Evolutionary conservation across 176 grass and related monocot genomes (phyloP).

Genomic region (sorghum (Sorghum bicolor)): DNA sequence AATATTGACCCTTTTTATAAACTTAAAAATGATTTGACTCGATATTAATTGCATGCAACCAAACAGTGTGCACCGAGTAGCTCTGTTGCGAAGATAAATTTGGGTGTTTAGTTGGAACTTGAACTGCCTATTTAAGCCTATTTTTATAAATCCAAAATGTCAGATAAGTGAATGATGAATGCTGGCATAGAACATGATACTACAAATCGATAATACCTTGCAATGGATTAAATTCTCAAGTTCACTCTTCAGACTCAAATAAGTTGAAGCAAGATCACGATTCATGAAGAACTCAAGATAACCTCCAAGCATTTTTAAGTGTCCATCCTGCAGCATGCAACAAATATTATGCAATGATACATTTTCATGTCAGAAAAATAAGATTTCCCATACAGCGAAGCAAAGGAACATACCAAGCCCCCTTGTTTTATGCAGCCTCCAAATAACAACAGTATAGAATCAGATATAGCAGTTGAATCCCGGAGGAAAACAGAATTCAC

Average conservation of each 20-base stretch:
- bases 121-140: not conserved
- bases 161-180: not conserved
- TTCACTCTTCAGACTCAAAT: slow-evolving; percentile 75
- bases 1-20: too few species aligned
- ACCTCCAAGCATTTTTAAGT: slow-evolving; percentile 97
- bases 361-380: not conserved
- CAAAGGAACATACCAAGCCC: slow-evolving; percentile 61
- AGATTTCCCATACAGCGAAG: not conserved
- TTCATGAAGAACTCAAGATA: slow-evolving; percentile 99
- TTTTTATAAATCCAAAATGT: not conserved
- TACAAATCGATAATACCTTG: slow-evolving; percentile 52
- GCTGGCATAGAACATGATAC: not conserved
- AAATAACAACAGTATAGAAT: slow-evolving; percentile 86
- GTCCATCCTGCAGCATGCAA: slow-evolving; percentile 66
- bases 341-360: not conserved
- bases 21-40: too few species aligned
- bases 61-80: too few species aligned
- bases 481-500: slow-evolving; percentile 96
- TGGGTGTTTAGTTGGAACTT: not conserved
- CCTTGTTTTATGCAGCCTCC: slow-evolving; percentile 75
- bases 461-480: slow-evolving; percentile 89
- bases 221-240: slow-evolving; percentile 75
- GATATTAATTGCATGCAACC: too few species aligned
- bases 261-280: slow-evolving; percentile 77
- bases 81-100: too few species aligned